phyloP scores from a whole-genome alignment of 306 rosid species.

The Trifolium repens region DNA sequence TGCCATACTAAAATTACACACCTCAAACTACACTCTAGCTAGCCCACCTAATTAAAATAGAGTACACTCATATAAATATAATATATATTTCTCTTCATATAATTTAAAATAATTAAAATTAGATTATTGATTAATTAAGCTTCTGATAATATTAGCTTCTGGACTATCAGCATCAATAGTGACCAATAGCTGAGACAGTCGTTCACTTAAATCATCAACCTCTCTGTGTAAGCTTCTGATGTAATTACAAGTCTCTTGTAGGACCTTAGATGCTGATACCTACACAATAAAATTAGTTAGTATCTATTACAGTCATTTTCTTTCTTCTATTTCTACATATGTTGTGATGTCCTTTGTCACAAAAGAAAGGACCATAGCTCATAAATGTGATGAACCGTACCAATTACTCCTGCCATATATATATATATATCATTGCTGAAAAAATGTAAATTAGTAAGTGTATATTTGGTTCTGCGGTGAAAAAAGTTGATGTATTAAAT shows the following conservation, averaged over 20 bases:
- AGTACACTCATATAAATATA: slow-evolving; percentile 44
- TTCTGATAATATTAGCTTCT: slow-evolving; percentile 91
- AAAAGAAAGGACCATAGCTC: neutral
- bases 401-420: no score
- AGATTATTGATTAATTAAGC: slow-evolving; percentile 77
- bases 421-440: no score
- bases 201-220: slow-evolving; percentile 88
- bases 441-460: no score
- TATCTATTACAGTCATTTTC: slow-evolving; percentile 8
- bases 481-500: no score
- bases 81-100: slow-evolving; percentile 13
- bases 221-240: slow-evolving; percentile 87
- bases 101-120: slow-evolving; percentile 3
- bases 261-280: slow-evolving; percentile 99
- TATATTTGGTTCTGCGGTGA: no score
- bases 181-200: slow-evolving; percentile 84
- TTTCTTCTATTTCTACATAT: slow-evolving; percentile 27
- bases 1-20: slow-evolving; percentile 41
- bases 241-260: slow-evolving; percentile 98
- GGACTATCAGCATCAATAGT: slow-evolving; percentile 92
- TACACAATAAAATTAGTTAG: slow-evolving; percentile 45
- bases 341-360: neutral
- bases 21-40: slow-evolving; percentile 46
- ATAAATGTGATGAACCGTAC: neutral
- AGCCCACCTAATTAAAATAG: slow-evolving; percentile 37